Evolutionary conservation across 352 stramenopile species (phyloP).

Genomic region (Thraustotheca clavata): DNA sequence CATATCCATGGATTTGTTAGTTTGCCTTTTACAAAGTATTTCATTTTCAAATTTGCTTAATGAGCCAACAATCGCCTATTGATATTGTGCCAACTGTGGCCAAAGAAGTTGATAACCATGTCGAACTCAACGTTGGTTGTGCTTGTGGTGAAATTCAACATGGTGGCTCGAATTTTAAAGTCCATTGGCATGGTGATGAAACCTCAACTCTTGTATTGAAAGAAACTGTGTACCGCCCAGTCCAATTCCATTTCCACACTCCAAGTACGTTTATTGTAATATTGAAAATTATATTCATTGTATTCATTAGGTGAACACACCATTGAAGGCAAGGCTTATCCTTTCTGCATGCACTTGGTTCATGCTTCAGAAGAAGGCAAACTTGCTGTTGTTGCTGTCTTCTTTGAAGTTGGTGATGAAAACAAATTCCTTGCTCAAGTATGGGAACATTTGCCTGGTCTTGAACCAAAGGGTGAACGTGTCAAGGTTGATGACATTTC

Average conservation of each 20-base stretch:
- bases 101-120: slow-evolving; percentile 20
- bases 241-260: slow-evolving; percentile 59
- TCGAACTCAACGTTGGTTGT: slow-evolving; percentile 28
- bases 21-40: neutral
- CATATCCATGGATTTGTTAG: neutral
- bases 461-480: slow-evolving; percentile 24
- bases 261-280: slow-evolving; percentile 34
- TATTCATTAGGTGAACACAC: slow-evolving; percentile 47
- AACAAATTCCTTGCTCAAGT: slow-evolving; percentile 56
- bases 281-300: slow-evolving; percentile 3
- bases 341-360: slow-evolving; percentile 63
- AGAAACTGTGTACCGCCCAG: slow-evolving; percentile 42
- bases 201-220: slow-evolving; percentile 38
- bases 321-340: slow-evolving; percentile 37
- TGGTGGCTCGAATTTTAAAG: slow-evolving; percentile 38
- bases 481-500: slow-evolving; percentile 31
- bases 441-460: slow-evolving; percentile 36
- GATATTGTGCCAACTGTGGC: slow-evolving; percentile 32
- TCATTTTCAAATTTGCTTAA: slow-evolving; percentile 14
- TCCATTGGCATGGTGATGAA: slow-evolving; percentile 35
- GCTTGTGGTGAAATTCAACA: slow-evolving; percentile 32
- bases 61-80: slow-evolving; percentile 40
- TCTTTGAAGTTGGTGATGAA: slow-evolving; percentile 43
- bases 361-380: slow-evolving; percentile 44
- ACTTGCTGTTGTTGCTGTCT: slow-evolving; percentile 48